phyloP scores from a whole-genome alignment of 2,329 filamentous ascomycete species.

The Pseudogymnoascus sp. region DNA sequence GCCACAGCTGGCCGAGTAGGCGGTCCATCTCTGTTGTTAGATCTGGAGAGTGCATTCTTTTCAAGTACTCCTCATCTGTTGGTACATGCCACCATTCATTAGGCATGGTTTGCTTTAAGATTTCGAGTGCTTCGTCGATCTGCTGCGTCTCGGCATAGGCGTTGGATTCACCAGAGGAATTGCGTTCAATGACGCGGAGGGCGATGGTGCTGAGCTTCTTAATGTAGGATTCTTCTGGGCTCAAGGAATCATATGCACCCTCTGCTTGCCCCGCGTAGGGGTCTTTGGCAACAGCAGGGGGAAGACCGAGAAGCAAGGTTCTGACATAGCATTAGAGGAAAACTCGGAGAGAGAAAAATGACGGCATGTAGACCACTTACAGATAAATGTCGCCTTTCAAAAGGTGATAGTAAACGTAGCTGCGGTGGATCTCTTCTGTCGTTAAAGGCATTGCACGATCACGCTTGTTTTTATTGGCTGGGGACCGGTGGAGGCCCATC shows the following conservation, averaged over 20 bases:
- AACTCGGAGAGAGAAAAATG: not conserved
- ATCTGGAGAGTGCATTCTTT: slow-evolving; percentile 6
- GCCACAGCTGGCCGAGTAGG: slow-evolving; percentile 25
- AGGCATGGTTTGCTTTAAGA: slow-evolving; percentile 22
- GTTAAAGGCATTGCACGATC: not conserved
- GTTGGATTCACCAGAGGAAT: slow-evolving; percentile 18
- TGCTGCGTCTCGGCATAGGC: slow-evolving; percentile 26
- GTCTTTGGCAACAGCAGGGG: not conserved
- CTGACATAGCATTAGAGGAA: not conserved
- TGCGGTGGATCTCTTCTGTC: not conserved
- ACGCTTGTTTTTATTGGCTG: slow-evolving; percentile 12
- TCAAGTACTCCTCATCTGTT: slow-evolving; percentile 11
- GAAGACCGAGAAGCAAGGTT: not conserved
- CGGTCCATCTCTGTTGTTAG: slow-evolving; percentile 18
- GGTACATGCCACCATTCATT: slow-evolving; percentile 25
- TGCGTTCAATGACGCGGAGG: slow-evolving; percentile 23
- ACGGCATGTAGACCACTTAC: not conserved
- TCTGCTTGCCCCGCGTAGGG: not conserved
- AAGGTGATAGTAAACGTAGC: not conserved
- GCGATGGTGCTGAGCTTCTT: not conserved
- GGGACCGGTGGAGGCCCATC: slow-evolving; percentile 41
- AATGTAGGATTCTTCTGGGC: not conserved
- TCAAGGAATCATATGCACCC: slow-evolving; percentile 1
- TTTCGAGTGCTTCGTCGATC: slow-evolving; percentile 26
- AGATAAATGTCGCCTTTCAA: slow-evolving; percentile 5